Percentiles rank a stretch among this genome's conserved stretches.
phyloP scores from a whole-genome alignment of 495 filamentous ascomycete species.

The Hyaloscypha hepaticicola region DNA sequence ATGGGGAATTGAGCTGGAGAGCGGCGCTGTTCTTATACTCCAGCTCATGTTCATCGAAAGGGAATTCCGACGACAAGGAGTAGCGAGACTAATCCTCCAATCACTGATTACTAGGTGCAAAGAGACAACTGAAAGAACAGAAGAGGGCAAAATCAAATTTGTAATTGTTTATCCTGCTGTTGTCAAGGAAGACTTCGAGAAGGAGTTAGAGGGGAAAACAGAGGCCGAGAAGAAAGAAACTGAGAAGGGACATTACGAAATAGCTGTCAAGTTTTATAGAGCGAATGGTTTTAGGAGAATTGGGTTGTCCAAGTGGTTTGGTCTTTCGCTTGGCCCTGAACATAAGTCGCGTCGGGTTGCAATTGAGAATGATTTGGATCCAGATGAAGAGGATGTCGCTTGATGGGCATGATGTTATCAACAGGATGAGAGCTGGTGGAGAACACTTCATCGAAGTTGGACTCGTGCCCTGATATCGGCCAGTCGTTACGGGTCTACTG shows the following conservation, averaged over 20 bases:
- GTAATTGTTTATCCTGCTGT: slow-evolving; percentile 1
- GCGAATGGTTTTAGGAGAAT: neutral
- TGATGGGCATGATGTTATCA: no score
- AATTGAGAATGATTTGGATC: slow-evolving; percentile 9
- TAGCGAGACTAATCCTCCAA: no score
- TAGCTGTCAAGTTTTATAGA: neutral
- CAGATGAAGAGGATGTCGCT: no score
- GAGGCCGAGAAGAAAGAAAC: neutral
- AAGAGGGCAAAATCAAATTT: neutral
- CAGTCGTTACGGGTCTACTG: no score
- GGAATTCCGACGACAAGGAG: no score
- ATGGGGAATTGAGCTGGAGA: no score
- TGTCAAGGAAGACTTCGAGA: slow-evolving; percentile 5
- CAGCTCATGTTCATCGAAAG: no score
- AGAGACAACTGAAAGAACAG: neutral
- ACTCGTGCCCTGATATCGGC: no score
- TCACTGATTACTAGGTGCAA: no score
- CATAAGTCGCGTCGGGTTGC: neutral
- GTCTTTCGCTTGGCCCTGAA: neutral
- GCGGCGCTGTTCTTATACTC: no score
- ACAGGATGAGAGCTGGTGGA: no score
- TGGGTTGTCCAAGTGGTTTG: slow-evolving; percentile 7
- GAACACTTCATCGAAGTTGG: no score
- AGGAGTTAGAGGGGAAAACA: slow-evolving; percentile 6
- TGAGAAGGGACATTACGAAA: neutral